A percentile compares a stretch with the other conserved stretches of the same genome.
phyloP scores from a whole-genome alignment of 2,329 filamentous ascomycete genomes.

The Cordyceps cicadae region DNA sequence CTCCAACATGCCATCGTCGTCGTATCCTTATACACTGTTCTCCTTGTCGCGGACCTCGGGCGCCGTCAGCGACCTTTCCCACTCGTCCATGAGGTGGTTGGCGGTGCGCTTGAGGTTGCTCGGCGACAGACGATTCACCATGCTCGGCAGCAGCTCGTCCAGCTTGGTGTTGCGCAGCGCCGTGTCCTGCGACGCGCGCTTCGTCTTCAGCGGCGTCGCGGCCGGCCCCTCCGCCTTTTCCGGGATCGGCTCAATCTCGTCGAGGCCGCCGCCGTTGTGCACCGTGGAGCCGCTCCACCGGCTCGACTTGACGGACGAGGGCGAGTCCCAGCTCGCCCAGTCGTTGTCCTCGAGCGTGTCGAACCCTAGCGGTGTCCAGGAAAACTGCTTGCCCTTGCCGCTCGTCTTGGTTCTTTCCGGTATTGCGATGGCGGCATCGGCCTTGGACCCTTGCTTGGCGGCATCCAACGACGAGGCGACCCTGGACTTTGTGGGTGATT shows the following conservation, averaged over 20 bases:
- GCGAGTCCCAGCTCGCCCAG: conserved; percentile 58
- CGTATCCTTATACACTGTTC: conserved; percentile 20
- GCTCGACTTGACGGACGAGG: conserved; percentile 45
- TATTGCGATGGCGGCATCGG: conserved; percentile 15
- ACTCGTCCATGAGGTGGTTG: conserved; percentile 81
- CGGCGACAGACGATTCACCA: conserved; percentile 63
- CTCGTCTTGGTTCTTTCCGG: conserved; percentile 29
- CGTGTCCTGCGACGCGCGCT: conserved; percentile 23
- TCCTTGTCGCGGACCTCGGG: conserved; percentile 25
- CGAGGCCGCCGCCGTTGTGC: conserved; percentile 27
- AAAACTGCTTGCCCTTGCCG: conserved; percentile 45
- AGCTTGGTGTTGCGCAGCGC: conserved; percentile 34
- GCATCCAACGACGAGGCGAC: conserved; percentile 35
- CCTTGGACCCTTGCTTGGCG: conserved; percentile 18
- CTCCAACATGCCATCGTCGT: background rate
- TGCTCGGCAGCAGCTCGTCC: conserved; percentile 56
- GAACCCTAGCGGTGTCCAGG: conserved; percentile 50
- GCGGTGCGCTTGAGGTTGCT: conserved; percentile 74
- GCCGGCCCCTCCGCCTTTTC: conserved; percentile 40
- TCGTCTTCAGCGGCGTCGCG: conserved; percentile 40
- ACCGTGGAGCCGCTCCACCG: conserved; percentile 58
- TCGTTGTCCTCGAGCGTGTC: conserved; percentile 53
- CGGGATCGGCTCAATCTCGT: conserved; percentile 38
- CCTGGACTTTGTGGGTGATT: conserved; percentile 35
- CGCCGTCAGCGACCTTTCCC: conserved; percentile 56